Conservation (phyloP, 306 rosid genomes). For the Lathyrus sativus region DNA sequence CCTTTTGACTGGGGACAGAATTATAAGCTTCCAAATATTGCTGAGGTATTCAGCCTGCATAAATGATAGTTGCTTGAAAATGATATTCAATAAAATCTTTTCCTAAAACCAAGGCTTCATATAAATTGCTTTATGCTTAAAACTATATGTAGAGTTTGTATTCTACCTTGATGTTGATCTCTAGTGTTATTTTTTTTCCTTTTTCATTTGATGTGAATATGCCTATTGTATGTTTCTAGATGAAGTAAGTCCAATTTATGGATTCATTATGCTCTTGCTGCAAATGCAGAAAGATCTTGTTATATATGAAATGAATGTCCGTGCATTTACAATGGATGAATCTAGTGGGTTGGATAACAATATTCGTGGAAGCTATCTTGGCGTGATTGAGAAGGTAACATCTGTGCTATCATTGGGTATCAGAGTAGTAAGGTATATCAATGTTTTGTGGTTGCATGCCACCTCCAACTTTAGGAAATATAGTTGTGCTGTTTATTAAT, state of each 20-base stretch:
- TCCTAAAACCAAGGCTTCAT: constrained; percentile 32
- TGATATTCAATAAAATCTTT: constrained; percentile 33
- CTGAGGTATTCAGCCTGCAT: constrained; percentile 62
- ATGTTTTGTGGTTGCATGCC: neutral
- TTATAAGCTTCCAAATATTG: constrained; percentile 83
- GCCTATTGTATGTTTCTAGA: constrained; percentile 21
- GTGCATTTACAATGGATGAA: constrained; percentile 82
- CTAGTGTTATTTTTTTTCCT: constrained; percentile 30
- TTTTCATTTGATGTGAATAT: constrained; percentile 36
- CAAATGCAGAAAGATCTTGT: constrained; percentile 88
- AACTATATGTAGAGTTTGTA: constrained; percentile 14
- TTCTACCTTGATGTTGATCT: constrained; percentile 31
- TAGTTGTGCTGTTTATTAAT: neutral
- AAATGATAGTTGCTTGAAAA: constrained; percentile 4
- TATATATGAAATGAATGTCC: constrained; percentile 93
- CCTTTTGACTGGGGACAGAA: constrained; percentile 94
- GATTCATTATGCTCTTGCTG: constrained; percentile 35
- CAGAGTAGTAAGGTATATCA: constrained; percentile 2
- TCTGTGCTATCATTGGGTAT: constrained; percentile 14
- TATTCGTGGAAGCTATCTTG: constrained; percentile 86
- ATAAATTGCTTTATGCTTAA: constrained; percentile 29
- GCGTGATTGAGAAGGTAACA: constrained; percentile 89
- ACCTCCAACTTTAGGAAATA: constrained; percentile 23
- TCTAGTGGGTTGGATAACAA: constrained; percentile 74
- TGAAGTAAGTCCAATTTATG: constrained; percentile 21